Evolutionary conservation across 1,284 basidiomycete genomes (phyloP), one percentile per base, ranked within the genome.

Genomic region (Ceraceosorus guamensis): DNA sequence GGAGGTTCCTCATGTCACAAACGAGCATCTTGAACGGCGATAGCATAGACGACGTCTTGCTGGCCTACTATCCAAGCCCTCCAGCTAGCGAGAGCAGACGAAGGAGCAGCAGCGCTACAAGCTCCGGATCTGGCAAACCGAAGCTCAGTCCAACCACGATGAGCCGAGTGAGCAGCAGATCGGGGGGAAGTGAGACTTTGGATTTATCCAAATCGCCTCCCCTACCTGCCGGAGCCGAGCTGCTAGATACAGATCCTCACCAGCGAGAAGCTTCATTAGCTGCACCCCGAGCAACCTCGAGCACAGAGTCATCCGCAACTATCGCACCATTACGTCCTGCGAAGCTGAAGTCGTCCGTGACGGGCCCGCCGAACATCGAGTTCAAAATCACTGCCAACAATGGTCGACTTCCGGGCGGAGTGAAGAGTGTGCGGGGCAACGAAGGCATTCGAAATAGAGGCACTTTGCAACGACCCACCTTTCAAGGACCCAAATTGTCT

Each of bases 1-100:
- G 77, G 1, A 62, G 75, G 5, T 79, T 76, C 58, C 61, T 79
- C 41, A 75, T 78, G 71, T 67, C 66, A 46, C 75, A 74, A 53
- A 75, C 72, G 5, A 67, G 70, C 34, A 66, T 64, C 7, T 50
- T 66, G 24, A 61, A 64, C 30, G 64, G 64, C 18, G 63, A 71
- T 54, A 47, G 68, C 52, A 48, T 72, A 59, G 53, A 76, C 48
- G 67, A 72, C 44, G 65, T 77, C 56, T 66, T 76, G 7, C 67
- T 77, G 18, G 73, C 72, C 18, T 77, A 76, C 58, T 77, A 74
- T 51, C 74, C 76, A 2, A 72, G 68, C 2, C 76, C 77, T 0
- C 64, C 66, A 4, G 62, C 65, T 67, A 16, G 59, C 52, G 11
- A 46, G 45, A n/a, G n/a, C 45, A n/a, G 45, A 18, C 45, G 45